A percentile compares a stretch with the other conserved stretches of the same genome.
phyloP scores from a whole-genome alignment of 148 eudicot species.

The Camellia granthamiana region DNA sequence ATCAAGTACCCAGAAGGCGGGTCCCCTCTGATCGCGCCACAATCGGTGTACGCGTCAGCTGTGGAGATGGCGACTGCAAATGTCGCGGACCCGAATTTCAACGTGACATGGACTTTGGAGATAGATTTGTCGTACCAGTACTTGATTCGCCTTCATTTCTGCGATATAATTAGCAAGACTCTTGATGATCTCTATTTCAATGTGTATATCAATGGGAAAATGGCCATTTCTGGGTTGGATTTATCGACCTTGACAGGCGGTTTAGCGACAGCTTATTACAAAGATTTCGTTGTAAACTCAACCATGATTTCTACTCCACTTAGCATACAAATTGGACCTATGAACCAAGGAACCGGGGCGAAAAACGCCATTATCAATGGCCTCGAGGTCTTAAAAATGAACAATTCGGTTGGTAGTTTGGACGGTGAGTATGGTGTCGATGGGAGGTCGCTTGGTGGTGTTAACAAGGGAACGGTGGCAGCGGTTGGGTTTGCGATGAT shows the following conservation, averaged over 20 bases:
- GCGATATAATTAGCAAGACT: constrained; percentile 51
- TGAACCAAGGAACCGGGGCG: constrained; percentile 10
- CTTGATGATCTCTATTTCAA: constrained; percentile 51
- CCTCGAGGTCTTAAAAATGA: constrained; percentile 54
- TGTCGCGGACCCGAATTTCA: constrained; percentile 29
- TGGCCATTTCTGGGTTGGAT: constrained; percentile 41
- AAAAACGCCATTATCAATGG: constrained; percentile 47
- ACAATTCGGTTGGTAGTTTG: constrained; percentile 41
- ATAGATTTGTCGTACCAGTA: constrained; percentile 42
- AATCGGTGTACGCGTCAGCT: constrained; percentile 35
- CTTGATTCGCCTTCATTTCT: constrained; percentile 49
- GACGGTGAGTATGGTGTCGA: constrained; percentile 44
- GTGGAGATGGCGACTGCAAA: constrained; percentile 37
- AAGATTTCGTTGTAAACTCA: constrained; percentile 50
- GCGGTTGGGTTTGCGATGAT: constrained; percentile 34
- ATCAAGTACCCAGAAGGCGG: constrained; percentile 36
- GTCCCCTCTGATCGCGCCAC: constrained; percentile 43
- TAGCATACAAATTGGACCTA: constrained; percentile 42
- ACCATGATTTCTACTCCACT: constrained; percentile 29
- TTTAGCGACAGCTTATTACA: constrained; percentile 46
- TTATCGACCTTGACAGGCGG: constrained; percentile 35
- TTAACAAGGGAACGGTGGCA: constrained; percentile 25
- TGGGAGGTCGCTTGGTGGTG: neutral
- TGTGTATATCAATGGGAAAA: constrained; percentile 37
- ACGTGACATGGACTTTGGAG: constrained; percentile 48